Evolutionary conservation across 805 yeast genomes (phyloP), one percentile per base, ranked within the genome.

Genomic region (Danielia oregonensis): DNA sequence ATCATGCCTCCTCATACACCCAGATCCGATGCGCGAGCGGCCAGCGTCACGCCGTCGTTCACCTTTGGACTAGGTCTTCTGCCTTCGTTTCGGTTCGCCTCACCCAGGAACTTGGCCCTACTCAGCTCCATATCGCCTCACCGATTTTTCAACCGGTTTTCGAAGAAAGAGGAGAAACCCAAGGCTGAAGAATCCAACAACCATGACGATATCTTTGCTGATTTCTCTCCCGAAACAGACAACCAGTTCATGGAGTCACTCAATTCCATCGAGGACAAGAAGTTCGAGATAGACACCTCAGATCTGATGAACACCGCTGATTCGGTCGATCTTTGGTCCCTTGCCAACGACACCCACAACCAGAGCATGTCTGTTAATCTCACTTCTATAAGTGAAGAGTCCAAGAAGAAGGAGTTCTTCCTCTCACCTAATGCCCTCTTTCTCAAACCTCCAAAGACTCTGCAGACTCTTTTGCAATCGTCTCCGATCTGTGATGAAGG

Each of bases 61-160:
- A 51, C 61, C 18, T 63, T 65, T 40, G 66, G 69, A 6, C 43
- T 65, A 19, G 64, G 63, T 24, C 61, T 65, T 32, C 68, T 61
- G 68, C 71, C 72, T 10, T 61, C 68, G n/a, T 63, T 65, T 44
- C 62, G 57, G 24, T 60, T 65, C 43, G 48, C 56, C 32, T 58
- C 68, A 8, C 71, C 71, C 5, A 34, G 61, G 22, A 44, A 42
- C 26, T 19, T 48, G 28, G 48, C 49, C 36, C 29, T 52, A 14
- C 42, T 61, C 15, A 46, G 46, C 30, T 39, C 57, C n/a, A 45
- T 58, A 5, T 63, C 69, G 9, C 68, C 70, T 2, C 65, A 57
- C 30, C 46, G 59, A 29, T 54, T 63, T 35, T 52, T 62, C 24
- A 13, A 24, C 38, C 57, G 52, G 30, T 40, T 45, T 6, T 42